Conservation (phyloP, 108 stramenopile genomes). For the Skeletonema grethae region DNA sequence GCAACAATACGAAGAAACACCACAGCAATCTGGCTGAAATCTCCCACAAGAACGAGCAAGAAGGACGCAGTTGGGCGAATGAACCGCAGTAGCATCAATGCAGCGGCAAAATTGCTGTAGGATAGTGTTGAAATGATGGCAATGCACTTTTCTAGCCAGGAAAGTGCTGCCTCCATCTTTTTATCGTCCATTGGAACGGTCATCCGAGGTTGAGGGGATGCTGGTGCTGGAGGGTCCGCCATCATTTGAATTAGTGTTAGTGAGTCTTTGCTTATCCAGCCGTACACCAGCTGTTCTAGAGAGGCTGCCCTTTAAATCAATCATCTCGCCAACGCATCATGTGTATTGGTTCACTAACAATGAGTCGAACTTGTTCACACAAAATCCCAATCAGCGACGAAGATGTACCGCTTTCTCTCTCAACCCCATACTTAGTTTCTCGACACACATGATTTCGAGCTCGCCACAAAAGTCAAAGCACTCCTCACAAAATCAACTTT, state of each 20-base stretch:
- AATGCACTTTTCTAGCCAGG: neutral
- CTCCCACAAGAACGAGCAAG: neutral
- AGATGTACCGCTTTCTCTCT: neutral
- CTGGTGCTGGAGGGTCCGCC: neutral
- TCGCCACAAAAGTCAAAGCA: neutral
- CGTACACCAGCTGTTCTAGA: no score
- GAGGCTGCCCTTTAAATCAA: neutral
- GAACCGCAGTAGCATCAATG: neutral
- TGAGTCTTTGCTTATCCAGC: neutral
- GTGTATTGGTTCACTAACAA: neutral
- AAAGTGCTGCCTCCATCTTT: neutral
- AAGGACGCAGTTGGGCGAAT: neutral
- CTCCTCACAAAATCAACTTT: neutral
- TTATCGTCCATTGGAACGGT: neutral
- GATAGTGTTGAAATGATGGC: neutral
- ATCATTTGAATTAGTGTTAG: neutral
- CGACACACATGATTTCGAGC: constrained; percentile 1
- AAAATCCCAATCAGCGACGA: neutral
- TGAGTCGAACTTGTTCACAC: neutral
- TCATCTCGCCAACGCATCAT: neutral
- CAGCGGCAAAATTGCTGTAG: neutral
- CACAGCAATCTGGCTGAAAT: constrained; percentile 1
- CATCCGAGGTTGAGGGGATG: neutral
- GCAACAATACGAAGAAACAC: neutral
- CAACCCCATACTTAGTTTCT: neutral